Evolutionary conservation across 2,329 filamentous ascomycete species (phyloP).

Genomic region (Tolypocladium inflatum): DNA sequence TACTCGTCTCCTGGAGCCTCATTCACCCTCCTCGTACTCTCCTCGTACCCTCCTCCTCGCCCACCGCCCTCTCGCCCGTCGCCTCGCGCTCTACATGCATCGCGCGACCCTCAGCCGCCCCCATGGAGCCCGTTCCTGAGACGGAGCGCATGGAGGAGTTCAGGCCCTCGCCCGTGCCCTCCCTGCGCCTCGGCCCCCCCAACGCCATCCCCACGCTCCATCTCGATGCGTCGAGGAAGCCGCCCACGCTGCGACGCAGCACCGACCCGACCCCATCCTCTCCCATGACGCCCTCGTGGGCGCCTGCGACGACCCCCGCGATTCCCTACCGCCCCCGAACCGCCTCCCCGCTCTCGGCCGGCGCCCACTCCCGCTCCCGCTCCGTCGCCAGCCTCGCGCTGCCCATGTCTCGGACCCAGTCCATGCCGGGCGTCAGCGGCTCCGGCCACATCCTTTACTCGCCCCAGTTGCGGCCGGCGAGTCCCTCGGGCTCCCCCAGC

Average conservation of each 20-base stretch:
- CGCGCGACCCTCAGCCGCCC: slow-evolving; percentile 8
- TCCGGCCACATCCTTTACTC: slow-evolving; percentile 48
- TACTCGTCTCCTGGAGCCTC: not conserved
- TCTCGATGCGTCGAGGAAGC: slow-evolving; percentile 37
- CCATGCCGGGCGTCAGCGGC: slow-evolving; percentile 52
- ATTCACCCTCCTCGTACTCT: not conserved
- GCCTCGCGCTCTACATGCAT: not conserved
- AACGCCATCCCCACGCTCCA: slow-evolving; percentile 26
- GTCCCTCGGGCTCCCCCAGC: slow-evolving; percentile 44
- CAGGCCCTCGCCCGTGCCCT: slow-evolving; percentile 45
- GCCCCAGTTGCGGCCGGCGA: slow-evolving; percentile 42
- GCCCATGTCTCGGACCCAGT: slow-evolving; percentile 53
- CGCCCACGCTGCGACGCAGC: slow-evolving; percentile 44
- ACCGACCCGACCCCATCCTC: slow-evolving; percentile 48
- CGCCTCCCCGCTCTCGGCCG: slow-evolving; percentile 48
- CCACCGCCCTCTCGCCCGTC: not conserved
- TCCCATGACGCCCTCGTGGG: slow-evolving; percentile 41
- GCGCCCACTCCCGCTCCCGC: slow-evolving; percentile 44
- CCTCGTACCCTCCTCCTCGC: not conserved
- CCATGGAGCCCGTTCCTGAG: slow-evolving; percentile 60
- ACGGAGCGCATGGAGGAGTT: slow-evolving; percentile 61
- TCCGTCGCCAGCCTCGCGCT: slow-evolving; percentile 46
- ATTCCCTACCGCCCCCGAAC: slow-evolving; percentile 53
- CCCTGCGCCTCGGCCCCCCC: slow-evolving; percentile 36
- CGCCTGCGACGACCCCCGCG: slow-evolving; percentile 32